Evolutionary conservation across 495 filamentous ascomycete genomes (phyloP), one percentile per base, ranked within the genome.

Genomic region (Annulohypoxylon moriforme): DNA sequence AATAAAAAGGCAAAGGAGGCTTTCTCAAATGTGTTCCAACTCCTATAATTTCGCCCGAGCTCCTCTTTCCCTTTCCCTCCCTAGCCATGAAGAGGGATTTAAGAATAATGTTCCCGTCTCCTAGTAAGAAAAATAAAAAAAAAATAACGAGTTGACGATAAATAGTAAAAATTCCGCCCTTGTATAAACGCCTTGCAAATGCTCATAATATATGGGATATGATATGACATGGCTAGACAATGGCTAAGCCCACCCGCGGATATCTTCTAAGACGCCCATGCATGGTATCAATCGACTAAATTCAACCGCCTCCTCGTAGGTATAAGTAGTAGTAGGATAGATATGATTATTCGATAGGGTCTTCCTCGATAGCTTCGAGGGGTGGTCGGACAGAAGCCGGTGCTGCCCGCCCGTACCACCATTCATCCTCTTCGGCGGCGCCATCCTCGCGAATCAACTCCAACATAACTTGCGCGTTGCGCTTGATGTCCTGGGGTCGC

Each of bases 391-490:
- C 79, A 16, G 80, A 85, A 44, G 80, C 82, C 46, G 74, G 81
- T 24, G 78, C 80, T 22, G 62, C 67, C 57, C 74, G 83, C 50
- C 79, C 86, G 69, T 84, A 85, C 69, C 77, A 78, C 86, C 86
- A 88, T 61, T 87, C 83, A 56, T 87, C 86, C 40, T 85, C 78
- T 8, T 83, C 83, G 20, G 83, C 83, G 10, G 79, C 72, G 20
- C 79, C 83, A 56, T 86, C 83, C 38, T 87, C 86, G 16, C 81
- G 78, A 61, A 88, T 87, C 6, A 88, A 73, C 16, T 87, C 83
- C 49, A 85, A 72, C 59, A 88, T 75, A 13, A 87, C 81, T 60
- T 85, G 82, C 7, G 76, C 80, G 47, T 86, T 87, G 16, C 85
- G 81, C 69, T 83, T 84, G 59, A 88, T 88, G 20, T 87, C 83